Evolutionary conservation across 441 rosid species (phyloP).

Genomic region (Viola pubescens): DNA sequence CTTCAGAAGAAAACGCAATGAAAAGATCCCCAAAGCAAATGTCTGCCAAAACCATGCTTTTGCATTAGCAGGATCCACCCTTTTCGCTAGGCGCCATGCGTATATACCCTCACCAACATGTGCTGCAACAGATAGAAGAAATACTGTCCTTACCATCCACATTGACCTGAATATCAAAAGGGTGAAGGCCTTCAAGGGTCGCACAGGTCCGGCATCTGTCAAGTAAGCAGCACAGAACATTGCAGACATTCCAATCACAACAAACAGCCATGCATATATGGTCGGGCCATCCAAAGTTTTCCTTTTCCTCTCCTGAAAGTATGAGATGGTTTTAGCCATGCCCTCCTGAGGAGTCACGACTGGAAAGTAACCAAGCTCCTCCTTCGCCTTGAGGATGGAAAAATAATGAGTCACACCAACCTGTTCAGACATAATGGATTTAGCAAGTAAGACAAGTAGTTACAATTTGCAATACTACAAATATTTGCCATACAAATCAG

Average conservation of each 20-base stretch:
- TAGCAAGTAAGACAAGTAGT: neutral
- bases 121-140: slow-evolving; percentile 21
- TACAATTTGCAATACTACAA: neutral
- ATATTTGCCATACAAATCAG: slow-evolving; percentile 4
- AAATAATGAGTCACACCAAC: slow-evolving; percentile 90
- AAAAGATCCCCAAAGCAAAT: slow-evolving; percentile 53
- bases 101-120: slow-evolving; percentile 57
- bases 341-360: slow-evolving; percentile 71
- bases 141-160: slow-evolving; percentile 33
- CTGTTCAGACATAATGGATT: slow-evolving; percentile 27
- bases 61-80: slow-evolving; percentile 67
- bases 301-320: slow-evolving; percentile 67
- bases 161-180: slow-evolving; percentile 56
- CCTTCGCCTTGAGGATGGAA: slow-evolving; percentile 78
- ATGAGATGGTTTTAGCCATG: slow-evolving; percentile 79
- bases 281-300: slow-evolving; percentile 77
- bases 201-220: slow-evolving; percentile 63
- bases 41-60: slow-evolving; percentile 94
- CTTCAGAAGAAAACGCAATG: slow-evolving; percentile 57
- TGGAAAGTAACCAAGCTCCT: slow-evolving; percentile 87
- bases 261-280: slow-evolving; percentile 49
- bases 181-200: slow-evolving; percentile 38
- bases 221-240: slow-evolving; percentile 54
- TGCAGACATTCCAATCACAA: slow-evolving; percentile 39
- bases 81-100: slow-evolving; percentile 64